Evolutionary conservation across 1,139 yeast genomes (phyloP).

Genomic region (Taphrina betulina): DNA sequence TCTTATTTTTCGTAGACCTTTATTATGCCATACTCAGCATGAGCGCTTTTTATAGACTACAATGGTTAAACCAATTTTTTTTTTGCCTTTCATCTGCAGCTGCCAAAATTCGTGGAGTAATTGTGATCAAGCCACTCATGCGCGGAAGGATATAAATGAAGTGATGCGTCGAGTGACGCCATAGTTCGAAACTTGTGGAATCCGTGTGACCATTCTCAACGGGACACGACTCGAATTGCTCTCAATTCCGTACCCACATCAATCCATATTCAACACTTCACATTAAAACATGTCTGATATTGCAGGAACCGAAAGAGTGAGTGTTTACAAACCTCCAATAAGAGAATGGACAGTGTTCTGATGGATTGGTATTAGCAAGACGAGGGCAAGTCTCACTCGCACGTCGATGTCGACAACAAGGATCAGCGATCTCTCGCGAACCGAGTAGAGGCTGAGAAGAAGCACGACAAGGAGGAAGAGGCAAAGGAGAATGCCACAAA

Average conservation of each 20-base stretch:
- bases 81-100: too few species aligned
- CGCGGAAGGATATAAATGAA: too few species aligned
- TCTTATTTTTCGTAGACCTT: too few species aligned
- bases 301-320: constrained; percentile 15
- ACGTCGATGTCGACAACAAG: constrained; percentile 26
- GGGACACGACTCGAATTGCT: too few species aligned
- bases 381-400: constrained; percentile 30
- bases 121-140: too few species aligned
- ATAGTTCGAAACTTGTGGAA: too few species aligned
- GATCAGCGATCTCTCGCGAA: constrained; percentile 33
- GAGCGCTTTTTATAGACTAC: background rate
- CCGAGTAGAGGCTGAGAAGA: constrained; percentile 33
- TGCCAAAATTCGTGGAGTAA: too few species aligned
- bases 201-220: too few species aligned
- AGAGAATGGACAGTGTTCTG: background rate
- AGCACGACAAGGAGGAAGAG: constrained; percentile 31
- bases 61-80: too few species aligned
- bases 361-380: constrained; percentile 15
- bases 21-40: background rate
- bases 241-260: too few species aligned
- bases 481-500: constrained; percentile 7
- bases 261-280: too few species aligned
- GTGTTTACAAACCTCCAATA: background rate
- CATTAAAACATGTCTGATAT: background rate
- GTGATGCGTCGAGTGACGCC: too few species aligned